Base-by-base conservation (phyloP, 176 grass and related monocot species). In the Bothriochloa decipiens region DNA sequence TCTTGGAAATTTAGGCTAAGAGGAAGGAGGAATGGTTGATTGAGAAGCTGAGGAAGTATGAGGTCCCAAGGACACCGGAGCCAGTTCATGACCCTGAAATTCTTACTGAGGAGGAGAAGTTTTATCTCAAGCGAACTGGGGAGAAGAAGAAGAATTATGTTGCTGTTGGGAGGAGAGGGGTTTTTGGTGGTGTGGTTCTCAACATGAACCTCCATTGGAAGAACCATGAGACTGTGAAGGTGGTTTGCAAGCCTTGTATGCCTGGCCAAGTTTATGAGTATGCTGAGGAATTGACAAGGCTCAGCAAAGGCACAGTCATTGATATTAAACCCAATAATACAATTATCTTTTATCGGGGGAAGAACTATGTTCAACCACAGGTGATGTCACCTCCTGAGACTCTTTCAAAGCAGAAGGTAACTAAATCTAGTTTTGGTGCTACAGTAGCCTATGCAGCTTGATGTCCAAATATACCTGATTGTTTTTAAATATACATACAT, bases 191-290 rank as follows among this genome's bases (percentile, higher is more conserved):
- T 2, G 91, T 96, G 35, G 91, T 96, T 74, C 91, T 96, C 41
- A 96, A 96, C 42, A 96, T 96, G 93, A 91, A 96, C 72, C 77
- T 96, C 33, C 93, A 93, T 23, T 96, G 94, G 91, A 96, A 93
- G 88, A 96, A 89, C 14, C 94, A 93, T 77, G 88, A 96, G 67
- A 96, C 94, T 0, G 78, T 93, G 64, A 89, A 93, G 86, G 88
- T 96, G 9, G 62, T 91, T 11, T 96, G 88, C 88, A 96, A 64
- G 65, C 91, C 88, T 71, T 96, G 94, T 64, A 61, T 64, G 25
- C 94, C 88, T 36, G 91, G 86, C 50, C 94, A 96, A 72, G 89
- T 93, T 40, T 81, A 93, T 11, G 88, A 96, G 68, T 89, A 91
- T 27, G 94, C 86, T 5, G 74, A 91, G 69, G 91, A 96, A 68